A percentile compares a stretch with the other conserved stretches of the same genome.
Conservation (phyloP, 345 rosid genomes). For the Turnera subulata region DNA sequence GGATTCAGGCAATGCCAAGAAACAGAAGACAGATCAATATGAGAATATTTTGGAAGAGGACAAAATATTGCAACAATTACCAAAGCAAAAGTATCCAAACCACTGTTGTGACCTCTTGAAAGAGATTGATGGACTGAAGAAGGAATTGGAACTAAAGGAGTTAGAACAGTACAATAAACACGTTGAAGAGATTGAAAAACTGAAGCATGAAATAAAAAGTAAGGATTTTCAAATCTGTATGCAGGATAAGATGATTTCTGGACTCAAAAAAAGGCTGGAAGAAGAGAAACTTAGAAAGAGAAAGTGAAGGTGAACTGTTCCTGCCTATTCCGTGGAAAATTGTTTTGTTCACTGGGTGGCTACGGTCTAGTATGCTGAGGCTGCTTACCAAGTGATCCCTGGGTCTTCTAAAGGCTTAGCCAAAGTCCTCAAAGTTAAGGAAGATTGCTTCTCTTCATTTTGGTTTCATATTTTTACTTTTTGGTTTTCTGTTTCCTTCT, state of each 20-base stretch:
- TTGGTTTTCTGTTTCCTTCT: no score
- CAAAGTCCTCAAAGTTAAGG: no score
- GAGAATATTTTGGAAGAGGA: conserved; percentile 18
- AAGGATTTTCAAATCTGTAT: conserved; percentile 34
- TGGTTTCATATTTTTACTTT: no score
- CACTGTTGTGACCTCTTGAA: conserved; percentile 18
- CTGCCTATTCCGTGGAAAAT: no score
- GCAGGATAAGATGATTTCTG: conserved; percentile 45
- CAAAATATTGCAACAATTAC: conserved; percentile 9
- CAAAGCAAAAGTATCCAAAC: neutral
- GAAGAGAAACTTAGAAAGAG: conserved; percentile 4
- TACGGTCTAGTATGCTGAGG: no score
- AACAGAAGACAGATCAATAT: conserved; percentile 16
- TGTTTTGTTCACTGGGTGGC: no score
- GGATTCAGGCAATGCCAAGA: conserved; percentile 33
- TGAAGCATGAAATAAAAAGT: conserved; percentile 45
- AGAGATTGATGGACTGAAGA: conserved; percentile 25
- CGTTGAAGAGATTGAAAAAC: conserved; percentile 43
- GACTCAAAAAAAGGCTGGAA: conserved; percentile 32
- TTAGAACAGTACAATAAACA: conserved; percentile 22
- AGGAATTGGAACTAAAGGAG: conserved; percentile 9
- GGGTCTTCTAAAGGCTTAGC: no score
- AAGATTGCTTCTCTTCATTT: no score
- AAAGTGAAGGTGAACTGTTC: neutral
- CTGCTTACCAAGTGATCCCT: no score